Evolutionary conservation across 768 basidiomycete genomes (phyloP).

Genomic region (Collybia sordida): DNA sequence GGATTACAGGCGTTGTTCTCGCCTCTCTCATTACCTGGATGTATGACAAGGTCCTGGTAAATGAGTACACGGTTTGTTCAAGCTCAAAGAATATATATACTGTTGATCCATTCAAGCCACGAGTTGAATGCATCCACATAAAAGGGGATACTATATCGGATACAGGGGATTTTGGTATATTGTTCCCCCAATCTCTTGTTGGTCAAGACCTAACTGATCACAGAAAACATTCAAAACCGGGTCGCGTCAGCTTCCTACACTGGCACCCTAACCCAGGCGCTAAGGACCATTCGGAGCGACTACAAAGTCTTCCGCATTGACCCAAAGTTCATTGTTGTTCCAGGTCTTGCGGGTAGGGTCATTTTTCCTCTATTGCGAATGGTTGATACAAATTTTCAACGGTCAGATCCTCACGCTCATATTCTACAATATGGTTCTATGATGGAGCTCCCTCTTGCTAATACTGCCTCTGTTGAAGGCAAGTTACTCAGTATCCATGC

Average conservation of each 20-base stretch:
- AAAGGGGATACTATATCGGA: conserved; percentile 44
- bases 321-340: conserved; percentile 52
- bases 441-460: conserved; percentile 62
- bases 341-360: conserved; percentile 65
- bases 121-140: conserved; percentile 63
- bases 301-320: conserved; percentile 15
- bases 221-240: conserved; percentile 14
- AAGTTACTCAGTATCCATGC: neutral
- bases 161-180: conserved; percentile 47
- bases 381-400: neutral
- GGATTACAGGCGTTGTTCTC: conserved; percentile 10
- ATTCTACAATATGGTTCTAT: conserved; percentile 73
- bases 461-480: conserved; percentile 61
- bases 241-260: neutral
- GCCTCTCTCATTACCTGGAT: conserved; percentile 7
- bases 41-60: conserved; percentile 27
- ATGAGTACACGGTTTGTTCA: conserved; percentile 61
- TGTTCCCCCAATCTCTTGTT: neutral
- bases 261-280: conserved; percentile 5
- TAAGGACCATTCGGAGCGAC: conserved; percentile 4
- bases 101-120: conserved; percentile 52
- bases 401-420: conserved; percentile 78
- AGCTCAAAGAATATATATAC: conserved; percentile 59
- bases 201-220: neutral
- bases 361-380: neutral